phyloP scores from a whole-genome alignment of 441 rosid genomes.

The Isatis lusitanica region DNA sequence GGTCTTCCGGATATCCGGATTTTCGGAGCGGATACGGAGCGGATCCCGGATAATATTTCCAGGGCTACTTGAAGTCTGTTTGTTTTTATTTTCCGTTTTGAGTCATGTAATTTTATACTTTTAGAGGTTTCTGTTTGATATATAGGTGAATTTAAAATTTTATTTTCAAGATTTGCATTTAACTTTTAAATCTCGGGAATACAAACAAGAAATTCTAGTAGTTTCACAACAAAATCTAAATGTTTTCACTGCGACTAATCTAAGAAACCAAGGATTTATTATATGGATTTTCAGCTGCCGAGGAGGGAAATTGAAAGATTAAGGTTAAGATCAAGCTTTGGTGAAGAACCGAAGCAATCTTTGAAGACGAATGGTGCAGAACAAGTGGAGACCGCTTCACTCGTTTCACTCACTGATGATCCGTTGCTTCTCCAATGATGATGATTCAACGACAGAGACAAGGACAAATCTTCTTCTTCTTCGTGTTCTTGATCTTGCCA shows the following conservation, averaged over 20 bases:
- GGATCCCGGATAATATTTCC: too few species aligned
- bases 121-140: background rate
- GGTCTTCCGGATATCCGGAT: too few species aligned
- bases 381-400: slow-evolving; percentile 62
- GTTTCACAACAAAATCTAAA: slow-evolving; percentile 7
- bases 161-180: slow-evolving; percentile 12
- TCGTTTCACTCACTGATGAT: slow-evolving; percentile 62
- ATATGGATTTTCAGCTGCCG: slow-evolving; percentile 38
- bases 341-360: slow-evolving; percentile 45
- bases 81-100: background rate
- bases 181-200: background rate
- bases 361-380: slow-evolving; percentile 40
- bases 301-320: slow-evolving; percentile 86
- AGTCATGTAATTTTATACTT: background rate
- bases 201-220: slow-evolving; percentile 5
- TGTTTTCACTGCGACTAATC: slow-evolving; percentile 24
- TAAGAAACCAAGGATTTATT: background rate
- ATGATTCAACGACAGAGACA: slow-evolving; percentile 55
- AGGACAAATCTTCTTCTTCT: slow-evolving; percentile 51
- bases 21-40: too few species aligned
- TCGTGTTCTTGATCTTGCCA: slow-evolving; percentile 34
- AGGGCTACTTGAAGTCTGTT: background rate
- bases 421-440: slow-evolving; percentile 50
- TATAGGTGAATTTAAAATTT: background rate
- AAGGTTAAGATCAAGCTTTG: slow-evolving; percentile 48